Percentiles rank a stretch among this genome's conserved stretches.
These are phyloP conservation scores for Suhomyces atakaporum DNA, from an alignment of 1,139 yeast species.

Conservation along the genomic window DNA sequence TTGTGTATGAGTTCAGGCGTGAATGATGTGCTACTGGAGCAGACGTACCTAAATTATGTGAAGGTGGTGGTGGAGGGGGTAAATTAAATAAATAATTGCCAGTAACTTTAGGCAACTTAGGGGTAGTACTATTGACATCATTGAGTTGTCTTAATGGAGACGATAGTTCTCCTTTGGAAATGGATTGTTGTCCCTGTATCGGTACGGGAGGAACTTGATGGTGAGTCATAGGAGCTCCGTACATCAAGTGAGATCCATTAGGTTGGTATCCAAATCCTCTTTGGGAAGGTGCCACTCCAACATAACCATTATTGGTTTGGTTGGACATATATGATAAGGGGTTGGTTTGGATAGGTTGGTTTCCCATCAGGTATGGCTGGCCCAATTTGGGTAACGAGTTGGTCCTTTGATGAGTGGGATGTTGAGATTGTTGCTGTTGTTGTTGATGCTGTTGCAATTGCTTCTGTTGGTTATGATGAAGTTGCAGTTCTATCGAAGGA, in stretches of 20 bases:
- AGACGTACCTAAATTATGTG: constrained; percentile 14
- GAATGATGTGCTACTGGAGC: constrained; percentile 24
- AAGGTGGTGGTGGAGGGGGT: constrained; percentile 42
- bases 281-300: constrained; percentile 9
- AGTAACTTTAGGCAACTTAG: constrained; percentile 40
- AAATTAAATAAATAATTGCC: constrained; percentile 32
- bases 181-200: constrained; percentile 11
- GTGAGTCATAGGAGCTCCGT: constrained; percentile 18
- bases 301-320: constrained; percentile 15
- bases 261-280: constrained; percentile 16
- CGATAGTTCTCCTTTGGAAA: constrained; percentile 25
- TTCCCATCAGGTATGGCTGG: constrained; percentile 22
- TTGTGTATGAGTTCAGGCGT: constrained; percentile 32
- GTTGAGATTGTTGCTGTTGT: constrained; percentile 17
- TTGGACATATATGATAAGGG: constrained; percentile 26
- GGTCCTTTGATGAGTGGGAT: constrained; percentile 20
- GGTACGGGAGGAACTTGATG: constrained; percentile 13
- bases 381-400: constrained; percentile 24
- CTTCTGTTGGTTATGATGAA: constrained; percentile 19
- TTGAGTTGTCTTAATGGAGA: constrained; percentile 37
- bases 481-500: constrained; percentile 20
- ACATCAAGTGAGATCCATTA: constrained; percentile 16
- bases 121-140: constrained; percentile 30
- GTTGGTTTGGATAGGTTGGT: constrained; percentile 24
- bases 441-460: constrained; percentile 20